phyloP scores from a whole-genome alignment of 2,329 filamentous ascomycete species.

The Fusarium domesticum region DNA sequence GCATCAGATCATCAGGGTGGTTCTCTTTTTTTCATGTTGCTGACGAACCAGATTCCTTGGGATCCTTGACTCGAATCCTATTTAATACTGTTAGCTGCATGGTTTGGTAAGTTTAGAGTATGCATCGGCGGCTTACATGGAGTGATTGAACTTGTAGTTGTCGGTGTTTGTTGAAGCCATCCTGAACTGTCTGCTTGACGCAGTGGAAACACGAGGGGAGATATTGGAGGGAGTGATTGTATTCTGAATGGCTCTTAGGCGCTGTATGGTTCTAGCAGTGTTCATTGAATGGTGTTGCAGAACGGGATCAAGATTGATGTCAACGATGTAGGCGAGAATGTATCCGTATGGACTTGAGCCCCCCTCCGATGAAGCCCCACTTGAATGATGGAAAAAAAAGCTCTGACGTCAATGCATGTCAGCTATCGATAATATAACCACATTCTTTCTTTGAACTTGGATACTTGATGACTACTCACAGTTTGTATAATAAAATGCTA shows the following conservation, averaged over 20 bases:
- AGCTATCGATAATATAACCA: too few species aligned
- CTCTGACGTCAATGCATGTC: background rate
- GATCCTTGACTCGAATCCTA: constrained; percentile 93
- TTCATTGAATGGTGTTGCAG: constrained; percentile 24
- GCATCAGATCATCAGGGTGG: background rate
- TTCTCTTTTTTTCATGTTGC: constrained; percentile 22
- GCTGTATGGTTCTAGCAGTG: constrained; percentile 23
- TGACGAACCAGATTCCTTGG: constrained; percentile 66
- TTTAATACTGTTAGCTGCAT: constrained; percentile 6
- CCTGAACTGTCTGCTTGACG: constrained; percentile 31
- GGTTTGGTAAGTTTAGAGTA: background rate
- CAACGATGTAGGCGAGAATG: background rate
- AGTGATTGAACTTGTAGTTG: constrained; percentile 84
- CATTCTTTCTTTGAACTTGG: too few species aligned
- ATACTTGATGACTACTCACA: too few species aligned
- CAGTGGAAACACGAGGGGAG: constrained; percentile 3
- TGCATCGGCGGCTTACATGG: constrained; percentile 61
- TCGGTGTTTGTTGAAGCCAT: constrained; percentile 68
- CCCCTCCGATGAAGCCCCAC: background rate
- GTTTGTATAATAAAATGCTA: too few species aligned
- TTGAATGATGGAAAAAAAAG: background rate
- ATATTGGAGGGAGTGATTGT: constrained; percentile 10
- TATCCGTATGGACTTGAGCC: too few species aligned
- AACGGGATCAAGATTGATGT: too few species aligned
- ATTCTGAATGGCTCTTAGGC: constrained; percentile 25